phyloP scores from a whole-genome alignment of 257 asterid species.

The Eucommia ulmoides region DNA sequence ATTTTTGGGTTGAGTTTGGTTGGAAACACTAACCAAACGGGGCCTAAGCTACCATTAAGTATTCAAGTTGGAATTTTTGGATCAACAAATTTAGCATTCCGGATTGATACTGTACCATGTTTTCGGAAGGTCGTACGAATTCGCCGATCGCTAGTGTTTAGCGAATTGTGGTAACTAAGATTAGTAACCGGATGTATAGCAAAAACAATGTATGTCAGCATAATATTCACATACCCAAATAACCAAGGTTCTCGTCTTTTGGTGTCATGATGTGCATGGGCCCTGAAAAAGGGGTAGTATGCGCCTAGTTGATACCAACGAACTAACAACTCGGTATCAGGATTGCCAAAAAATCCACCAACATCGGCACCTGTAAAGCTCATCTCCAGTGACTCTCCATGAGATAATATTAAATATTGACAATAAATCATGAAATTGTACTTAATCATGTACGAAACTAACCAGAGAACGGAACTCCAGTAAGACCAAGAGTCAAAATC shows the following conservation, averaged over 20 bases:
- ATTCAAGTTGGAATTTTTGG: too few species aligned
- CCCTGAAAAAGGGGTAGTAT: constrained; percentile 94
- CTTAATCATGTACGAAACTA: constrained; percentile 22
- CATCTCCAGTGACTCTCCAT: constrained; percentile 7
- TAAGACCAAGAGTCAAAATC: constrained; percentile 84
- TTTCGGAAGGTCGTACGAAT: too few species aligned
- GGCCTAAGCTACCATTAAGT: too few species aligned
- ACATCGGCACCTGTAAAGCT: constrained; percentile 73
- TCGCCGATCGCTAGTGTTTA: too few species aligned
- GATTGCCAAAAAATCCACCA: constrained; percentile 98
- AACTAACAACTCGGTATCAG: constrained; percentile 76
- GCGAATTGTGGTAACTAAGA: too few species aligned
- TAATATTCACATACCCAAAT: constrained; percentile 70
- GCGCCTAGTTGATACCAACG: constrained; percentile 99
- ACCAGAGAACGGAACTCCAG: constrained; percentile 89
- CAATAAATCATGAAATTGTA: constrained; percentile 1
- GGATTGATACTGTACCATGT: too few species aligned
- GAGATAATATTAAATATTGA: constrained; percentile 1
- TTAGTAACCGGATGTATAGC: too few species aligned
- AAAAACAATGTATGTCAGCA: too few species aligned
- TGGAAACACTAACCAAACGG: too few species aligned
- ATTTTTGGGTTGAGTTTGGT: too few species aligned
- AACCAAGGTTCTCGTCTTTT: constrained; percentile 96
- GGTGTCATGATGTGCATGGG: constrained; percentile 98
- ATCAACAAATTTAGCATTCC: too few species aligned